Evolutionary conservation across 1,139 yeast genomes (phyloP).

Genomic region (Entelexis paramagnoliae): DNA sequence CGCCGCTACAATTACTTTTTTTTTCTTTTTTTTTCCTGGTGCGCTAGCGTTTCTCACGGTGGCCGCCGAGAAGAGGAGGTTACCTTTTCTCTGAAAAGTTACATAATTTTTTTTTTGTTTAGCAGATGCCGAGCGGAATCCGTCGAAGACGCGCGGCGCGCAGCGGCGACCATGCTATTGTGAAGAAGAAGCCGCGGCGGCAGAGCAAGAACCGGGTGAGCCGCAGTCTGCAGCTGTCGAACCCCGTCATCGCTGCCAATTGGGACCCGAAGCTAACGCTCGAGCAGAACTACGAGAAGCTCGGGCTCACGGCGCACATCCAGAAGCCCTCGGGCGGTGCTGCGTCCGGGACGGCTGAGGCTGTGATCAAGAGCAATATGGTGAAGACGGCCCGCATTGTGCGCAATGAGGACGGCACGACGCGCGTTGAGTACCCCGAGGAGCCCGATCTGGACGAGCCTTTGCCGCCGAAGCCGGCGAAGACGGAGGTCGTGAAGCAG

Average conservation of each 20-base stretch:
- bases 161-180: conserved; percentile 47
- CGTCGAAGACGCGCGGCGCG: conserved; percentile 79
- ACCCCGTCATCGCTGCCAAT: conserved; percentile 74
- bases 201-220: conserved; percentile 28
- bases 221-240: conserved; percentile 52
- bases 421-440: conserved; percentile 50
- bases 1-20: too few species aligned
- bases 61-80: too few species aligned
- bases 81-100: background rate
- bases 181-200: conserved; percentile 55
- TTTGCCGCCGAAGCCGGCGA: conserved; percentile 7
- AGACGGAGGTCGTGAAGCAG: conserved; percentile 47
- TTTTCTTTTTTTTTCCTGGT: background rate
- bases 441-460: conserved; percentile 25
- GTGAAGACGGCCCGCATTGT: conserved; percentile 40
- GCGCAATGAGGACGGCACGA: conserved; percentile 60
- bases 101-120: conserved; percentile 9
- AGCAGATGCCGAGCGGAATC: conserved; percentile 40
- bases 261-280: conserved; percentile 83
- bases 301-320: conserved; percentile 63
- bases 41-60: too few species aligned
- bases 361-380: conserved; percentile 36
- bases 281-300: conserved; percentile 59
- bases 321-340: conserved; percentile 44
- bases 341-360: conserved; percentile 29